phyloP scores from a whole-genome alignment of 768 basidiomycete genomes.

The Boletus rex-veris region DNA sequence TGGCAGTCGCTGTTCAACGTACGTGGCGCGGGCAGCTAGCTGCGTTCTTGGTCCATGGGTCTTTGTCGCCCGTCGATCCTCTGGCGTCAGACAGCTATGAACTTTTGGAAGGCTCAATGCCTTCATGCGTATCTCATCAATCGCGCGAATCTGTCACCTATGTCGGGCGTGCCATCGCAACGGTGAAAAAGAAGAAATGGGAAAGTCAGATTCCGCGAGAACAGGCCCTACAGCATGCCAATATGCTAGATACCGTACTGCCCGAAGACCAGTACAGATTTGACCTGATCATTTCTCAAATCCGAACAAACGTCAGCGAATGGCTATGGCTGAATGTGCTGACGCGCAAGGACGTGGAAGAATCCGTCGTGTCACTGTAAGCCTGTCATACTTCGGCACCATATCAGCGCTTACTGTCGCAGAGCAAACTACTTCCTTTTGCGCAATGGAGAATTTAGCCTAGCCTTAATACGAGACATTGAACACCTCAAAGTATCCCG shows the following conservation, averaged over 20 bases:
- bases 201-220: constrained; percentile 71
- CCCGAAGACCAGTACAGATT: constrained; percentile 77
- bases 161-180: constrained; percentile 83
- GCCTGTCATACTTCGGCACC: constrained; percentile 25
- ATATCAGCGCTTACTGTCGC: constrained; percentile 6
- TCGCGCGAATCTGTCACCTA: constrained; percentile 82
- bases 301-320: constrained; percentile 81
- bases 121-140: constrained; percentile 68
- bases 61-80: constrained; percentile 59
- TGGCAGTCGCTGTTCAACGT: constrained; percentile 73
- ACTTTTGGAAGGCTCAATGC: constrained; percentile 65
- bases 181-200: constrained; percentile 76
- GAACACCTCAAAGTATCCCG: constrained; percentile 80
- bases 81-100: constrained; percentile 57
- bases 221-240: constrained; percentile 63
- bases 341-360: constrained; percentile 77
- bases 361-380: constrained; percentile 81
- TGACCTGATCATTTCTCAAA: constrained; percentile 68
- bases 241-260: constrained; percentile 59
- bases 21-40: constrained; percentile 85
- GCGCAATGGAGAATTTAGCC: constrained; percentile 83
- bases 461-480: constrained; percentile 82
- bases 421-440: constrained; percentile 88
- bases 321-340: constrained; percentile 93
- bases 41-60: constrained; percentile 77